These are phyloP conservation scores for Wickerhamomyces pijperi DNA, from an alignment of 805 yeast species.

Conservation along the genomic window DNA sequence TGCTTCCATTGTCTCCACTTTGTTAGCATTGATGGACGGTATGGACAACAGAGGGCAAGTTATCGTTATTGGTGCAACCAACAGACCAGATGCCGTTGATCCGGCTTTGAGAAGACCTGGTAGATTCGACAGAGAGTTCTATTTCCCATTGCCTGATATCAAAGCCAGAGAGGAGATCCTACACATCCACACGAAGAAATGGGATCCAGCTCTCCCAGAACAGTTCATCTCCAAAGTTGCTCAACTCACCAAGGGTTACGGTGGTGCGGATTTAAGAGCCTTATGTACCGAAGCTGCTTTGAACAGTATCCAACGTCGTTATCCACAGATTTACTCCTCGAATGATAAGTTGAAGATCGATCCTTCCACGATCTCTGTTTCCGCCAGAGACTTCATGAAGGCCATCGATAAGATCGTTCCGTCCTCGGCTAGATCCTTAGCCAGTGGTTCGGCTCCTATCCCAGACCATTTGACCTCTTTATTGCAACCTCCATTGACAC, in stretches of 20 bases:
- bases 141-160: conserved; percentile 84
- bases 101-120: conserved; percentile 97
- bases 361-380: conserved; percentile 59
- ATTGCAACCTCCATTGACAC: conserved; percentile 37
- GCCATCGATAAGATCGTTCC: conserved; percentile 86
- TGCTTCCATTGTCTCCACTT: conserved; percentile 91
- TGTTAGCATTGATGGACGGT: conserved; percentile 95
- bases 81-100: conserved; percentile 96
- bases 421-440: conserved; percentile 78
- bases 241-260: conserved; percentile 82
- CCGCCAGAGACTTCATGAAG: conserved; percentile 73
- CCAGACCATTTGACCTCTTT: conserved; percentile 65
- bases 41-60: conserved; percentile 99
- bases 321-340: conserved; percentile 83
- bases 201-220: conserved; percentile 65
- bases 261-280: conserved; percentile 95
- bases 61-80: conserved; percentile 95
- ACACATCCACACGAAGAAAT: conserved; percentile 75
- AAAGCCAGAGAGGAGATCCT: conserved; percentile 72
- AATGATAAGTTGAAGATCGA: conserved; percentile 64
- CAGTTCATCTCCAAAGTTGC: conserved; percentile 60
- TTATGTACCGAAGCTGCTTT: conserved; percentile 93
- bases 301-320: conserved; percentile 80
- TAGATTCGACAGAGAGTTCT: conserved; percentile 92
- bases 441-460: conserved; percentile 63